Percentiles rank a stretch among this genome's conserved stretches.
Conservation (phyloP, 2,329 filamentous ascomycete genomes). For the Fusarium multiceps region DNA sequence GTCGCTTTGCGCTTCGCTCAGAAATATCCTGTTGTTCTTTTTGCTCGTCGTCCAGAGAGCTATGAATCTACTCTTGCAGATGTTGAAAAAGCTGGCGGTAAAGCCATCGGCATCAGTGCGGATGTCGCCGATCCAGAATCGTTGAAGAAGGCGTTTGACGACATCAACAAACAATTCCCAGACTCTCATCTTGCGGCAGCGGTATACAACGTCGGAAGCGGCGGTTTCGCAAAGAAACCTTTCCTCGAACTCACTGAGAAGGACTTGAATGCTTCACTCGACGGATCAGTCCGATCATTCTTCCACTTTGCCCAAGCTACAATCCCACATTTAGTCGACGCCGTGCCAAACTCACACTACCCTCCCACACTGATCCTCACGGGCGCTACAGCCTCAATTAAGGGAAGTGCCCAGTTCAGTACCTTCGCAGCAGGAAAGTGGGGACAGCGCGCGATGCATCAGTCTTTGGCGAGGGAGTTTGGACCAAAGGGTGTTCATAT, state of each 20-base stretch:
- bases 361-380: constrained; percentile 88
- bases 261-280: constrained; percentile 61
- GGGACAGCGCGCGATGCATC: constrained; percentile 77
- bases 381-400: constrained; percentile 83
- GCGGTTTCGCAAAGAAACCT: constrained; percentile 62
- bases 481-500: constrained; percentile 87
- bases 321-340: constrained; percentile 76
- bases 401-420: constrained; percentile 75
- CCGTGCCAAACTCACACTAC: constrained; percentile 63
- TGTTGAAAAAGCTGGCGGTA: constrained; percentile 74
- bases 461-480: constrained; percentile 84
- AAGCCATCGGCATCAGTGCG: constrained; percentile 76
- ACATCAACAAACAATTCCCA: constrained; percentile 69
- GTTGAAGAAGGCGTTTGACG: constrained; percentile 69
- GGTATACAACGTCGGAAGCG: constrained; percentile 73
- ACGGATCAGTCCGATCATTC: constrained; percentile 68
- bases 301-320: constrained; percentile 80
- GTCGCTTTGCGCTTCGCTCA: constrained; percentile 69
- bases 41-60: constrained; percentile 75
- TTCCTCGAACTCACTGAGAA: constrained; percentile 67
- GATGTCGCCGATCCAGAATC: constrained; percentile 55
- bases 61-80: constrained; percentile 75
- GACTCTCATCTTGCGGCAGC: constrained; percentile 69
- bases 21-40: constrained; percentile 77
- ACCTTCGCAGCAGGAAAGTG: constrained; percentile 85